Percentiles rank a stretch among this genome's conserved stretches.
These are phyloP conservation scores for Tuber brumale DNA, from an alignment of 495 filamentous ascomycete genomes.

Conservation along the genomic window DNA sequence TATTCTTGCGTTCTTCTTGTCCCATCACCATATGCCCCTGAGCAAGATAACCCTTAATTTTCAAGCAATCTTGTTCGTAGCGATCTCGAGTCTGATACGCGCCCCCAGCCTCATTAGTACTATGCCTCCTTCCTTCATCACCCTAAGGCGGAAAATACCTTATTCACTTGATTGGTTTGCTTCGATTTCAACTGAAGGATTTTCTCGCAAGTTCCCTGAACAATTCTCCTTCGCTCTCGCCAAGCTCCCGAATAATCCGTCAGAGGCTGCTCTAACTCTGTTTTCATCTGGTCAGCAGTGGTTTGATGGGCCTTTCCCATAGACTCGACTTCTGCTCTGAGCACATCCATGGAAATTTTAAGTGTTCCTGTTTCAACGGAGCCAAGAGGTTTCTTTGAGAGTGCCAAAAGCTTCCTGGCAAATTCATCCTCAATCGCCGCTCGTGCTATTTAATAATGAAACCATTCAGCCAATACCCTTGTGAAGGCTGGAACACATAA, in stretches of 20 bases:
- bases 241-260: constrained; percentile 84
- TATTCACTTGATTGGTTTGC: constrained; percentile 86
- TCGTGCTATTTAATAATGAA: constrained; percentile 55
- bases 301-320: constrained; percentile 89
- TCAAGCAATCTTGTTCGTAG: constrained; percentile 94
- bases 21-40: constrained; percentile 99
- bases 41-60: constrained; percentile 96
- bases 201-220: constrained; percentile 88
- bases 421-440: constrained; percentile 97
- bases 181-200: constrained; percentile 85
- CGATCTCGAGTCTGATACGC: constrained; percentile 67
- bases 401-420: constrained; percentile 76
- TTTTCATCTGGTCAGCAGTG: constrained; percentile 90
- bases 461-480: background rate
- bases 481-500: constrained; percentile 8
- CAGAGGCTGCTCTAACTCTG: constrained; percentile 91
- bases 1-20: constrained; percentile 97
- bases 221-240: constrained; percentile 92
- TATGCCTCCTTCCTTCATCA: background rate
- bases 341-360: constrained; percentile 70
- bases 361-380: constrained; percentile 83
- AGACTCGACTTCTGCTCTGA: constrained; percentile 85
- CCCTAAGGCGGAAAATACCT: constrained; percentile 50
- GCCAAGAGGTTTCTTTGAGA: constrained; percentile 82
- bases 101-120: constrained; percentile 14